A percentile compares a stretch with the other conserved stretches of the same genome.
Evolutionary conservation across 1,139 yeast species (phyloP).

Genomic region (Hemisphaericaspora xylanilytica): DNA sequence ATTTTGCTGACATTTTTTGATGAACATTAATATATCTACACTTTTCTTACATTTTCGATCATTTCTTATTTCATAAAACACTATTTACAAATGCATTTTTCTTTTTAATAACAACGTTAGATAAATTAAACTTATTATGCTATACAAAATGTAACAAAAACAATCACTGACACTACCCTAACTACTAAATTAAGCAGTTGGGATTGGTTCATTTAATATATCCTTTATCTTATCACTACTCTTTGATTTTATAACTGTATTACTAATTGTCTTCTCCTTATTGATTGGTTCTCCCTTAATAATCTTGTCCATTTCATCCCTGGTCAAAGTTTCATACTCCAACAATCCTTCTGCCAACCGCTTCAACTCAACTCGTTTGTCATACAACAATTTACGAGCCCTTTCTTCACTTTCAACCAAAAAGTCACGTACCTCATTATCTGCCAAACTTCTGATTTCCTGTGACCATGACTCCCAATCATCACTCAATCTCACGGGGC

Average conservation of each 20-base stretch:
- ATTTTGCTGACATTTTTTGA: too few species aligned
- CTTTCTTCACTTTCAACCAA: constrained; percentile 76
- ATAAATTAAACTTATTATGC: not conserved
- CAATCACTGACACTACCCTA: too few species aligned
- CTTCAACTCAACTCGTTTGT: constrained; percentile 67
- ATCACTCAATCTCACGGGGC: constrained; percentile 85
- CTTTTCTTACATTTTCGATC: too few species aligned
- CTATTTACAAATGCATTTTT: not conserved
- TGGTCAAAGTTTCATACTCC: constrained; percentile 92
- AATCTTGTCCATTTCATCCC: constrained; percentile 85
- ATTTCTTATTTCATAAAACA: too few species aligned
- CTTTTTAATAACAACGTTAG: too few species aligned
- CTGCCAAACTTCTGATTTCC: constrained; percentile 83
- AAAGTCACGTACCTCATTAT: constrained; percentile 79
- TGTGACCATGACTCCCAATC: constrained; percentile 96
- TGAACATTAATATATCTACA: too few species aligned
- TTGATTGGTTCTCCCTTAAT: constrained; percentile 73
- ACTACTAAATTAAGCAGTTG: constrained; percentile 8
- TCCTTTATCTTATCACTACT: constrained; percentile 9
- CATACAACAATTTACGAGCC: constrained; percentile 65
- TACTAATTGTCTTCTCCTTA: constrained; percentile 66
- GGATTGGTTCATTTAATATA: constrained; percentile 12
- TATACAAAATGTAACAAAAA: not conserved
- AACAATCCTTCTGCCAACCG: constrained; percentile 89
- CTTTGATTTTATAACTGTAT: constrained; percentile 64